These are phyloP conservation scores for Eucalyptus polyanthemos DNA, from an alignment of 345 rosid genomes.

Conservation along the genomic window DNA sequence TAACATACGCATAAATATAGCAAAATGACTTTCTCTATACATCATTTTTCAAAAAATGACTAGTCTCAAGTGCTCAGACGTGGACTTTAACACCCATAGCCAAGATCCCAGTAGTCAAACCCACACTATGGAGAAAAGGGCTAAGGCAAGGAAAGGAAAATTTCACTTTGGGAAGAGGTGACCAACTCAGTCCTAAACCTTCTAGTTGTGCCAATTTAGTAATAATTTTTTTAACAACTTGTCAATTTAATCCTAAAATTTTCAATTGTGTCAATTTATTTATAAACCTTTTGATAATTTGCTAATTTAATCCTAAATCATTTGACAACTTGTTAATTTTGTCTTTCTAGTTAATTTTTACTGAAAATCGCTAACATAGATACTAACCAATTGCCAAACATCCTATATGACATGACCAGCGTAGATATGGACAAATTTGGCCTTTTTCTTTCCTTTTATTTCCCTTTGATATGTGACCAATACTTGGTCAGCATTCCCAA, in stretches of 20 bases:
- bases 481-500: too few relatives aligned
- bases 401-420: background rate
- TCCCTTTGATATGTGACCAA: background rate
- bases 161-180: background rate
- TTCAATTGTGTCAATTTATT: too few relatives aligned
- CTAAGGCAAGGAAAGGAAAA: background rate
- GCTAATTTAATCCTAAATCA: background rate
- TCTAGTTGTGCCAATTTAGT: too few relatives aligned
- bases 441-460: background rate
- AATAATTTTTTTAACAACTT: background rate
- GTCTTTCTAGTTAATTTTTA: background rate
- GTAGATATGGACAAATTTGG: background rate
- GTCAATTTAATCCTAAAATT: too few relatives aligned
- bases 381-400: rapidly evolving
- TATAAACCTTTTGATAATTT: background rate
- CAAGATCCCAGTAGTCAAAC: background rate
- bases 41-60: background rate
- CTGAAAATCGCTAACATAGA: background rate
- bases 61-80: background rate
- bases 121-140: background rate
- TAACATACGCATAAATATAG: background rate
- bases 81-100: background rate
- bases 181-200: background rate
- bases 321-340: background rate
- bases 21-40: background rate